Evolutionary conservation across 2,329 filamentous ascomycete species (phyloP), one percentile per base, ranked within the genome.

Genomic region (Pseudovirgaria hyperparasitica): DNA sequence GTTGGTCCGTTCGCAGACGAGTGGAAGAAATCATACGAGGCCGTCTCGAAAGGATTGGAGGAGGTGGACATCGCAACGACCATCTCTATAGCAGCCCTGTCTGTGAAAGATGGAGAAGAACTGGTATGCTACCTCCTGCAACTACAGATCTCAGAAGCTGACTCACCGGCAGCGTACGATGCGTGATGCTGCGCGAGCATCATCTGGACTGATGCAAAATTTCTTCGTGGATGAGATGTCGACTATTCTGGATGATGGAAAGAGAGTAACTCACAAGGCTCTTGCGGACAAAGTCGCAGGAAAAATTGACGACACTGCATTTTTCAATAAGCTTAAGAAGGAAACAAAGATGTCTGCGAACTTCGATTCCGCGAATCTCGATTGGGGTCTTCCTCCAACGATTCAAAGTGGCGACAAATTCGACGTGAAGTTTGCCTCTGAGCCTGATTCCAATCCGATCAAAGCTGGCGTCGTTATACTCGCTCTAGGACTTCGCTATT

Each of bases 181-280:
- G 69, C 77, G 92, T 48, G 92, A 87, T 41, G 85, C 87, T 4
- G 90, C 90, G 29, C 81, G 90, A 49, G 87, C 90, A 24, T 94
- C 86, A 42, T 87, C 92, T 39, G 86, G 85, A 32, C 65, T 96
- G 33, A 92, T 96, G 76, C 84, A 84, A 26, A 84, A 87, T 33
- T 98, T 90, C 57, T 96, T 96, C 53, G 76, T 98, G 39, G 90
- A 98, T 49, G 86, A 94, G 53, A 96, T 98, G 86, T 93, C 87
- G 26, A 79, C 81, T 42, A 79, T 96, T 27, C 72, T 98, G 33
- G 90, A 98, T 48, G 79, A 86, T 40, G 92, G 96, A 55, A 94
- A 93, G 65, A 93, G 93, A 51, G 84, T 96, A 49, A 90, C 85
- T 37, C 90, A 98, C 57, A 82, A 77, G 38, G 68, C 70, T 2